These are phyloP conservation scores for Cunninghamia lanceolata DNA, from an alignment of 75 land plant genomes.

Conservation along the genomic window DNA sequence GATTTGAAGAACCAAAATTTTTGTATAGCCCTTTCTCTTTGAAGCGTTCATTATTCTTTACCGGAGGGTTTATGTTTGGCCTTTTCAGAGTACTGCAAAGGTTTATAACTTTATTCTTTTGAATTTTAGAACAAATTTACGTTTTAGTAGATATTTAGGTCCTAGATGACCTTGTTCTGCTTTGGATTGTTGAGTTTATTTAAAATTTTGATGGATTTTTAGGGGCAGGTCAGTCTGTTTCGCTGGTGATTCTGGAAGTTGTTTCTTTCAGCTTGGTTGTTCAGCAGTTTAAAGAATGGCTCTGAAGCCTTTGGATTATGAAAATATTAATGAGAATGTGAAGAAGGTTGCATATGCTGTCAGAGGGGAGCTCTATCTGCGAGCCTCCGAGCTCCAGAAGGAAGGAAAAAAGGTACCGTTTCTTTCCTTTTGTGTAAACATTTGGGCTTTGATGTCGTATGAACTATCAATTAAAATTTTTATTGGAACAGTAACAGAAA, in stretches of 20 bases:
- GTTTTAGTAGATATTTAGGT: not conserved
- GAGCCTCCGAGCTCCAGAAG: conserved; percentile 99
- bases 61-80: not conserved
- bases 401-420: conserved; percentile 90
- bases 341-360: conserved; percentile 93
- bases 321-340: conserved; percentile 85
- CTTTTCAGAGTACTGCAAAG: not conserved
- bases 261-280: not conserved
- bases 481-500: not conserved
- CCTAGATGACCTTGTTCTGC: not conserved
- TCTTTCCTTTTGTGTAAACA: not conserved
- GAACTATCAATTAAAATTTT: not conserved
- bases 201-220: not conserved
- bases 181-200: not conserved
- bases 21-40: not conserved
- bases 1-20: not conserved
- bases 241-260: not conserved
- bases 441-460: not conserved
- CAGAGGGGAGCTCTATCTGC: conserved; percentile 93
- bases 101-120: not conserved
- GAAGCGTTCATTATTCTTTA: not conserved
- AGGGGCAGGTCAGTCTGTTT: not conserved
- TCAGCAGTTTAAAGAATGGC: conserved; percentile 35
- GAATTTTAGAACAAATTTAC: not conserved
- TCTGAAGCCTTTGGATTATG: conserved; percentile 68